Base-by-base conservation (phyloP, 2,329 filamentous ascomycete species). In the Pseudogymnoascus sp. region DNA sequence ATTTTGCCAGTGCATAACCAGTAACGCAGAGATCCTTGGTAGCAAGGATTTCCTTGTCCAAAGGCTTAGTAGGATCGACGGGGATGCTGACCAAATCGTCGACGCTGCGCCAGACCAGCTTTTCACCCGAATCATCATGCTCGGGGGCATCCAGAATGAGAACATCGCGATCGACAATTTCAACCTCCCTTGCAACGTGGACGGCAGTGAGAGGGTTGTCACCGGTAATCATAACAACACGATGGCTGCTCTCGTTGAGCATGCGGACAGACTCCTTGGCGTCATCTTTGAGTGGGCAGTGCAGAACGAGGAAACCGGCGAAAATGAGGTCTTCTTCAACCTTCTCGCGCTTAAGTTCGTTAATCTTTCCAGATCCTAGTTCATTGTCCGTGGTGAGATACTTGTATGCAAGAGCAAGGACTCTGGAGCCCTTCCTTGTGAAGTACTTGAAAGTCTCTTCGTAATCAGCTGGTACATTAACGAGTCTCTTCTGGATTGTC, bases 361-460 rank as follows among this genome's bases (percentile, higher is more conserved):
- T 97, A 77, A 99, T 93, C 70, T 85, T 90, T 72, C 84, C 83
- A 67, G 90, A 84, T 43, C 91, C 88, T 64, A 97, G 81, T 71
- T 99, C 94, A 37, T 85, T 82, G 43, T 95, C 91, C 2, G 82
- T 79, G 2, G 91, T 88, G 12, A 99, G 81, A 72, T 92, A 92
- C 79, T 97, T 97, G 79, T 95, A 97, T 37, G 89, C 94, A 41
- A 99, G 83, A 57, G 93, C 91, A 37, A 99, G 82, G 12, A 99
- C 94, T 78, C 94, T 89, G 43, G 92, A 95, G 68, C 94, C 94
- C 69, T 95, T 96, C 65, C 94, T 86, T 60, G 93, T 97, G 71
- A 97, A 99, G 77, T 96, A 91, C 76, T 97, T 99, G 83, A 86
- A 99, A 0, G 94, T 99, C 76, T 97, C 94, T 73, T 99, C 94